Evolutionary conservation across 2,329 filamentous ascomycete species (phyloP), one percentile per base, ranked within the genome.

Genomic region (Dothistroma pini): DNA sequence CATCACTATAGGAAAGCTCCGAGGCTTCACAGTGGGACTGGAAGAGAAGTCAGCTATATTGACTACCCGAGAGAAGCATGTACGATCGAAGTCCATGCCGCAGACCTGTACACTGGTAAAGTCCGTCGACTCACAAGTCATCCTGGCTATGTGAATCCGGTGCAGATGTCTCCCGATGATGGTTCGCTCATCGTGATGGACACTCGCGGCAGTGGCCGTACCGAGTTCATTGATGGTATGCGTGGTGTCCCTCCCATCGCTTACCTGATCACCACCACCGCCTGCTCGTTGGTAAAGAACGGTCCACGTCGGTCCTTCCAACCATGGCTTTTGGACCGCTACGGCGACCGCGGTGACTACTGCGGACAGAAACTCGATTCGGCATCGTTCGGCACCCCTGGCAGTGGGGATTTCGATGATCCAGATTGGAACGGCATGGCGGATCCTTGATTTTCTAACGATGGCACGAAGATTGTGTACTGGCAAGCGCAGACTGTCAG

Each of bases 341-440:
- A 80, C 35, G 80, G 80, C 5, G 80, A 82, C 60, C 76, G 79
- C 5, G 78, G 71, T 1, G 57, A 67, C 0, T 82, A 81, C 64
- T 79, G 73, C 58, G 79, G 80, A 2, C 78, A 79, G 64, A 70
- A 71, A 57, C 63, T 81, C 58, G 81, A 81, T 51, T 73, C 66
- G 0, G 77, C 61, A 63, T 56, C 44, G 4, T 53, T 14, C 6
- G 61, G 61, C 22, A 16, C 14, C 1, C 44, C 52, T 11, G 61
- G 63, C 21, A 61, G 51, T 16, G 77, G 77, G 0, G 74, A 68
- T 56, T 60, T 78, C n/a, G 77, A 78, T 57, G 79, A 81, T 57
- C 76, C 79, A 0, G 73, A 79, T 29, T 82, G 80, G 80, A 82
- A 82, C 63, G 80, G 71, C 4, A 68, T 71, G 11, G 80, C 80